These are phyloP conservation scores for Sugiyamaella pinicola DNA, from an alignment of 1,139 yeast species.

Conservation along the genomic window DNA sequence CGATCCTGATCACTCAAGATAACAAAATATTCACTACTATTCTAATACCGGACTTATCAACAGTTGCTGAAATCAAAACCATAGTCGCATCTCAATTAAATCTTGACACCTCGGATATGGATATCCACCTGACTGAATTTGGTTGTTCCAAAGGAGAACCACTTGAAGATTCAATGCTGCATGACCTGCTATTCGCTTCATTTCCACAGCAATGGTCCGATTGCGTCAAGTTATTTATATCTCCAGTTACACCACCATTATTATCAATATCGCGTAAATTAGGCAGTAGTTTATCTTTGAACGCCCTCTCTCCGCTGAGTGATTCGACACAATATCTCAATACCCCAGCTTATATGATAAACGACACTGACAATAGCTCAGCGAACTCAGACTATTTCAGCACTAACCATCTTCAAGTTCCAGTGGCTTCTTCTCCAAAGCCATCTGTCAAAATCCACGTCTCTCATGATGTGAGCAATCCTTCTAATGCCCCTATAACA, in stretches of 20 bases:
- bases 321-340: slow-evolving; percentile 31
- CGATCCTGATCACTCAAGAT: slow-evolving; percentile 62
- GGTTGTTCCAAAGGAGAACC: slow-evolving; percentile 65
- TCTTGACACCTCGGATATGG: slow-evolving; percentile 48
- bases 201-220: slow-evolving; percentile 24
- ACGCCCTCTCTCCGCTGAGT: slow-evolving; percentile 23
- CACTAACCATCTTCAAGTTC: slow-evolving; percentile 20
- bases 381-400: slow-evolving; percentile 32
- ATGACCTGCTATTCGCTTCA: slow-evolving; percentile 34
- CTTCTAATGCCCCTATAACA: neutral
- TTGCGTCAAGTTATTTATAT: slow-evolving; percentile 36
- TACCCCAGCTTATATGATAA: slow-evolving; percentile 38
- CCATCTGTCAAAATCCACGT: slow-evolving; percentile 9
- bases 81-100: slow-evolving; percentile 48
- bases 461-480: neutral
- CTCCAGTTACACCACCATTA: slow-evolving; percentile 17
- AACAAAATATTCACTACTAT: slow-evolving; percentile 56
- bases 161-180: slow-evolving; percentile 54
- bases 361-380: slow-evolving; percentile 19
- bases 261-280: neutral
- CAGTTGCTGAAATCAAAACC: slow-evolving; percentile 45
- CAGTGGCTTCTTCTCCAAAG: neutral
- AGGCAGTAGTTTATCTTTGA: slow-evolving; percentile 19
- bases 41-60: slow-evolving; percentile 40
- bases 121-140: slow-evolving; percentile 73